Base-by-base conservation (phyloP, 257 asterid species). In the Solanum habrochaites region DNA sequence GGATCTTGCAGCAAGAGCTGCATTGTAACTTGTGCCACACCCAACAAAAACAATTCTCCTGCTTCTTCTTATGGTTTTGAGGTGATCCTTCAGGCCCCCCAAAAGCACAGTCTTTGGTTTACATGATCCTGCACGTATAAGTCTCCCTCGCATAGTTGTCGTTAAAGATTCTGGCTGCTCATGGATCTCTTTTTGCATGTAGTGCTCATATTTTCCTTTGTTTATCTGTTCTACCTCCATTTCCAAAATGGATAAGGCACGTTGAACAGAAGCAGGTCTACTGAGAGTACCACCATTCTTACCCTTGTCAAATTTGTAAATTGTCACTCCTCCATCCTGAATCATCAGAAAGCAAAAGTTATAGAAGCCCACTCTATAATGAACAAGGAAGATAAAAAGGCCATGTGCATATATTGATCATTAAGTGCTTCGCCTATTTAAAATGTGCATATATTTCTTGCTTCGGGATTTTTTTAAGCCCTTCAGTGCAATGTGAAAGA, bases 191-290 rank as follows among this genome's bases (percentile, higher is more conserved):
- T 97, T 97, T 92, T 97, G 98, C 99, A 97, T 97, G 90, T 97
- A 97, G 87, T 97, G 98, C 89, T 97, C 97, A 73, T 95, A 97
- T 62, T 93, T 95, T 67, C 99, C 99, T 93, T 95, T 97, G 74
- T 97, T 95, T 89, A 97, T 94, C 92, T 95, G 99, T 90, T 97
- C 98, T 83, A 95, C 99, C 91, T 97, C 99, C 99, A 97, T 94
- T 90, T 95, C 97, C 60, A 97, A 96, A 88, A 94, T 91, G 84
- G 99, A 97, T 47, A 97, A 90, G 60, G 99, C 99, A 86, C 99
- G 98, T 90, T 97, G 93, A 87, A 97, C 98, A 82, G 98, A 95
- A 83, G 98, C 94, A 32, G 97, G 96, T 83, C 98, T 91, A 83
- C 91, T 62, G 77, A 91, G 93, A 89, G 93, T 87, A 56, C 93